These are phyloP conservation scores for Ustilago nuda DNA, from an alignment of 1,284 basidiomycete genomes.

Conservation along the genomic window DNA sequence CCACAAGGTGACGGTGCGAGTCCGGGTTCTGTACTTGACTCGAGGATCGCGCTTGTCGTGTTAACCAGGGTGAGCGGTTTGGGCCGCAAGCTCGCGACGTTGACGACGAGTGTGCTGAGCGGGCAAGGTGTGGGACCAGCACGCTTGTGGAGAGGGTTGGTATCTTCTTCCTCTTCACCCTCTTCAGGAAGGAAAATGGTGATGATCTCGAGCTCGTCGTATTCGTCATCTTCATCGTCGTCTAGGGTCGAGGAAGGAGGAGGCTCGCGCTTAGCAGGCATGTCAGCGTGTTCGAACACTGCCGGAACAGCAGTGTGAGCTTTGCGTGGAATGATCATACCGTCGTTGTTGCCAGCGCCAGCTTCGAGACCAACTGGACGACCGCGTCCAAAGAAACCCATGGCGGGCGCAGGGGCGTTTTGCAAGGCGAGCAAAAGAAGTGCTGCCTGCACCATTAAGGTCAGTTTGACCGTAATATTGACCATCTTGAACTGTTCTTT, in stretches of 20 bases:
- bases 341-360: slow-evolving; percentile 3
- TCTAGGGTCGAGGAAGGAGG: background rate
- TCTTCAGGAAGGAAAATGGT: slow-evolving; percentile 45
- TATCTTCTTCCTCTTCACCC: slow-evolving; percentile 4
- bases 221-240: slow-evolving; percentile 35
- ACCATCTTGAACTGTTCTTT: slow-evolving; percentile 19
- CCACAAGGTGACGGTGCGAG: slow-evolving; percentile 19
- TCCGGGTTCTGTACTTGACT: slow-evolving; percentile 14
- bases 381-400: slow-evolving; percentile 23
- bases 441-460: slow-evolving; percentile 36
- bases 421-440: slow-evolving; percentile 34
- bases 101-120: slow-evolving; percentile 28
- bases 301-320: slow-evolving; percentile 11
- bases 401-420: slow-evolving; percentile 22
- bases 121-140: slow-evolving; percentile 44
- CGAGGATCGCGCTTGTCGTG: slow-evolving; percentile 30
- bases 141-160: slow-evolving; percentile 22
- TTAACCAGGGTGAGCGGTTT: slow-evolving; percentile 15
- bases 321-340: slow-evolving; percentile 1
- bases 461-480: slow-evolving; percentile 25
- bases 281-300: slow-evolving; percentile 26
- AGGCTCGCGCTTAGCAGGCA: background rate
- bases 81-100: slow-evolving; percentile 7
- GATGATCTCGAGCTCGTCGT: slow-evolving; percentile 47
- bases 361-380: background rate